Base-by-base conservation (phyloP, 108 stramenopile genomes). In the Pseudonitzschia pungens region DNA sequence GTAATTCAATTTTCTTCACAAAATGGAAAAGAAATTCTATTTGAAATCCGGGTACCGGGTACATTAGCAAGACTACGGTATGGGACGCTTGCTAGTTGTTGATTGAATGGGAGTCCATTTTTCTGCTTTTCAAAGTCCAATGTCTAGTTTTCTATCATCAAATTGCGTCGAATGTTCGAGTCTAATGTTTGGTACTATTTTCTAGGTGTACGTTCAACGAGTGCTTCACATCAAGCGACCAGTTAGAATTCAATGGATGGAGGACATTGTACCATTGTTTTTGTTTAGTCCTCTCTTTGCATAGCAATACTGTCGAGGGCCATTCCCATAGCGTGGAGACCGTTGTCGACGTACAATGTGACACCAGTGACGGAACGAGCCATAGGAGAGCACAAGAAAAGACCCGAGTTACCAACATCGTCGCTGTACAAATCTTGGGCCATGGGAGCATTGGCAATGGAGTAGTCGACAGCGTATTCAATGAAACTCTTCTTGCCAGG, bases 391-490 rank as follows among this genome's bases (percentile, higher is more conserved):
- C 85, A 87, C 36, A 99, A 83, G 89, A 96, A 99, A 12, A 95
- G 77, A 16, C 86, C 95, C 9, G 93, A 81, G 72, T 93, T 91
- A 43, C 98, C 98, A 59, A 99, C 98, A 80, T 99, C 98, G 71
- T 99, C 98, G 83, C 84, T 93, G 93, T 97, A 97, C 77, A 99
- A 86, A 74, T 97, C 96, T 82, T 97, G 95, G 16, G 81, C 94
- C 62, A 99, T 80, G 27, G 98, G 98, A 29, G 98, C 91, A 79
- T 99, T 99, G 32, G 96, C 94, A 57, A 92, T 94, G 73, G 91
- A 92, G 79, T 99, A 99, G 77, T 99, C 98, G 77, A 99, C 97
- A 51, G 98, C 98, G 71, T 94, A 92, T 73, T 99, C 98, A 73
- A 98, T 98, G 85, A 99, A 99, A 50, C 96, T 97, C 89, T 96